These are phyloP conservation scores for Persicaria tinctoria DNA, from an alignment of 148 eudicot species.

Conservation along the genomic window DNA sequence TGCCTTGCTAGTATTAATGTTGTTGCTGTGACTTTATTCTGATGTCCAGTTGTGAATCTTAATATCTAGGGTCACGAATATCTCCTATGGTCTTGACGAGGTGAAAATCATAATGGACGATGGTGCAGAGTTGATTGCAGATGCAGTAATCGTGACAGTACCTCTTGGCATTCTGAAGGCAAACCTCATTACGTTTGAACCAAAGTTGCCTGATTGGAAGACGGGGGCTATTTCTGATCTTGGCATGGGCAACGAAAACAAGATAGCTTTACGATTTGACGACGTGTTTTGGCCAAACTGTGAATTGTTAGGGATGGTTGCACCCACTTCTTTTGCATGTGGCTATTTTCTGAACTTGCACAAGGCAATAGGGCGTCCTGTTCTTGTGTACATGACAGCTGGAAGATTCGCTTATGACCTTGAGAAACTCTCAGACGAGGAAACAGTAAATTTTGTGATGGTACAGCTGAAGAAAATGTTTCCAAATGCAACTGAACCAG, in stretches of 20 bases:
- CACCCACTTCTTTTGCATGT: conserved; percentile 79
- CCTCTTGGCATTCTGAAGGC: conserved; percentile 92
- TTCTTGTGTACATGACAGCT: conserved; percentile 96
- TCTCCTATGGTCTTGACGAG: conserved; percentile 50
- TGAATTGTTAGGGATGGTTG: conserved; percentile 76
- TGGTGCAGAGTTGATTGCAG: conserved; percentile 60
- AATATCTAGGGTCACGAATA: conserved; percentile 61
- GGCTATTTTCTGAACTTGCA: conserved; percentile 98
- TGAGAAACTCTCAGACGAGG: conserved; percentile 84
- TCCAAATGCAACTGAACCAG: conserved; percentile 76
- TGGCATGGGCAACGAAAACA: conserved; percentile 93
- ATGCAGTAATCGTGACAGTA: conserved; percentile 82
- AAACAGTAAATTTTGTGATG: conserved; percentile 72
- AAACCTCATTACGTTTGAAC: conserved; percentile 74
- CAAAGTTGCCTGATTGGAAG: conserved; percentile 94
- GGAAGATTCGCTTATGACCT: conserved; percentile 84
- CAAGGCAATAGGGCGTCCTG: conserved; percentile 89
- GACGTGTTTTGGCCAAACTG: conserved; percentile 88
- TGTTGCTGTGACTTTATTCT: neutral
- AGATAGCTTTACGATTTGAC: conserved; percentile 76
- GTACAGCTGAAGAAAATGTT: conserved; percentile 90
- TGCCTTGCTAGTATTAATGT: neutral
- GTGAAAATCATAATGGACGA: conserved; percentile 62
- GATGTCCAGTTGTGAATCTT: conserved; percentile 2
- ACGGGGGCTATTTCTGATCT: conserved; percentile 82